Evolutionary conservation across 352 stramenopile species (phyloP).

Genomic region (Pythium volutum): DNA sequence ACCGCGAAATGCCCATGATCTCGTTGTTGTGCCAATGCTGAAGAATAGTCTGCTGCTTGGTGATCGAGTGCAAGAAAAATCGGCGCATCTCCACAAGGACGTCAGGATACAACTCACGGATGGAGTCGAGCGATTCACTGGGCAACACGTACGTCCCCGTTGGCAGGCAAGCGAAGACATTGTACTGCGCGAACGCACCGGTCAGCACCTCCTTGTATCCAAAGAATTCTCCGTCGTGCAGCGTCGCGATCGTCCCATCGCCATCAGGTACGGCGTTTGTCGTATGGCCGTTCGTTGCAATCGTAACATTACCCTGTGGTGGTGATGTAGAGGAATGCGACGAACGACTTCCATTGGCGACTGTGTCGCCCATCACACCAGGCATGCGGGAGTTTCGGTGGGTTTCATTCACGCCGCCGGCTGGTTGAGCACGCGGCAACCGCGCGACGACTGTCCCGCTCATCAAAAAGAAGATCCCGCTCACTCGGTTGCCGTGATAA

Average conservation of each 20-base stretch:
- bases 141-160: constrained; percentile 66
- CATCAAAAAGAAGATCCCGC: constrained; percentile 79
- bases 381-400: not conserved
- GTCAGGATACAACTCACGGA: constrained; percentile 46
- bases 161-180: constrained; percentile 56
- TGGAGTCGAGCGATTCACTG: constrained; percentile 52
- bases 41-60: constrained; percentile 68
- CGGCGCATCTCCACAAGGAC: constrained; percentile 64
- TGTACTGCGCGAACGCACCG: constrained; percentile 53
- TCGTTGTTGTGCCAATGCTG: constrained; percentile 75
- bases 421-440: constrained; percentile 5
- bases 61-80: constrained; percentile 77
- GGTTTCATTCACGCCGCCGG: not conserved
- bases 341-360: not conserved
- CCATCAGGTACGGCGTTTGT: constrained; percentile 31
- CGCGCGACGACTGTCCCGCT: constrained; percentile 57
- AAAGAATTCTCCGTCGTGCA: constrained; percentile 77
- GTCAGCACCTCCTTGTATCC: constrained; percentile 76
- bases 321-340: not conserved
- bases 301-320: constrained; percentile 1
- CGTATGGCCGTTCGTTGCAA: constrained; percentile 17
- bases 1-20: constrained; percentile 48
- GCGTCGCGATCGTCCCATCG: constrained; percentile 50
- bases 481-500: constrained; percentile 63
- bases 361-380: not conserved